A percentile compares a stretch with the other conserved stretches of the same genome.
These are phyloP conservation scores for Luffa aegyptiaca DNA, from an alignment of 306 rosid genomes.

Conservation along the genomic window DNA sequence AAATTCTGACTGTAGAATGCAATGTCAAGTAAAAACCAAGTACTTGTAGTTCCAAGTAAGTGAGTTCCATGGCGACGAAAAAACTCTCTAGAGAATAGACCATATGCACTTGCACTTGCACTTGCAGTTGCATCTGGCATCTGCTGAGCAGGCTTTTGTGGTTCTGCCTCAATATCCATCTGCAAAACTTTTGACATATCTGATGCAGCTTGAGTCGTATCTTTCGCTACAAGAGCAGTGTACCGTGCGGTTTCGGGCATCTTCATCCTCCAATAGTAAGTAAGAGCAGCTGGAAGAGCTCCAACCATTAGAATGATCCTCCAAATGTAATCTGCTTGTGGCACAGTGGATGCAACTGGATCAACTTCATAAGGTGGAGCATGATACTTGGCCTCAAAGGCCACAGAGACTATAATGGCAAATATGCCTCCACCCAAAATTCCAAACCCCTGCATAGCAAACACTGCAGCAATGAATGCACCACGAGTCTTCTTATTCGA, in stretches of 20 bases:
- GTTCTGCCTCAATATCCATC: constrained; percentile 38
- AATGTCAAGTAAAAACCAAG: constrained; percentile 71
- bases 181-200: constrained; percentile 70
- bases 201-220: constrained; percentile 38
- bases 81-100: constrained; percentile 45
- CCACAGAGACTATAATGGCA: constrained; percentile 30
- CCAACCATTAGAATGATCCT: constrained; percentile 58
- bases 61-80: constrained; percentile 48
- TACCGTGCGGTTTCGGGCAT: constrained; percentile 85
- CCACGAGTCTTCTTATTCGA: constrained; percentile 73
- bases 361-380: constrained; percentile 32
- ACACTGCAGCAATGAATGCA: constrained; percentile 65
- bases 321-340: constrained; percentile 61
- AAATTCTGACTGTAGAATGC: constrained; percentile 68
- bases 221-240: constrained; percentile 62
- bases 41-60: constrained; percentile 54
- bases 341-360: constrained; percentile 40
- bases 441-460: constrained; percentile 86
- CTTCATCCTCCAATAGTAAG: constrained; percentile 52
- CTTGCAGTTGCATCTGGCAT: not conserved
- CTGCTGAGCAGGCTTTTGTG: not conserved
- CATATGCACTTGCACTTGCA: not conserved
- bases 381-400: constrained; percentile 29
- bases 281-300: constrained; percentile 55
- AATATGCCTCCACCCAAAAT: constrained; percentile 59